phyloP scores from a whole-genome alignment of 441 rosid species.

The Adansonia gregorii region DNA sequence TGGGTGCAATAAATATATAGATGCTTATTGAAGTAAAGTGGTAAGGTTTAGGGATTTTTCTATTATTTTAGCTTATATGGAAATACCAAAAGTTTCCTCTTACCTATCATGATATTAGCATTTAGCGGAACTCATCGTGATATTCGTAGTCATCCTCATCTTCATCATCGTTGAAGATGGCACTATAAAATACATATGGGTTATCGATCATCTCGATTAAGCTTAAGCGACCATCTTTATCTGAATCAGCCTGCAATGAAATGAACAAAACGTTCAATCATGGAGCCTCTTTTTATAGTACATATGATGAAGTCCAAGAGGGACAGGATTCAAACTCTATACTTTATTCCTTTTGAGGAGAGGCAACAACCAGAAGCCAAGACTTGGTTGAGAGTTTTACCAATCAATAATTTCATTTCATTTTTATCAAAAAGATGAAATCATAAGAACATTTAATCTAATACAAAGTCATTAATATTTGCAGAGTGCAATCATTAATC shows the following conservation, averaged over 20 bases:
- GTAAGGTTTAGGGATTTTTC: not conserved
- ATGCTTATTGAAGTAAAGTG: not conserved
- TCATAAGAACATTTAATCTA: no score
- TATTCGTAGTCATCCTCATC: constrained; percentile 51
- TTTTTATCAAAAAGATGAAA: not conserved
- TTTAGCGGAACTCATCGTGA: constrained; percentile 87
- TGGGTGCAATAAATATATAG: not conserved
- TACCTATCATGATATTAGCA: constrained; percentile 41
- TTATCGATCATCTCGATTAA: constrained; percentile 84
- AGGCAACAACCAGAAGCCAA: no score
- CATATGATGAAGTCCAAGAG: not conserved
- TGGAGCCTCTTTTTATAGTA: not conserved
- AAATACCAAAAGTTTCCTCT: constrained; percentile 13
- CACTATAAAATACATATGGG: constrained; percentile 95
- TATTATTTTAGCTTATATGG: not conserved
- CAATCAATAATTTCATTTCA: not conserved
- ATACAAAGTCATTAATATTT: no score
- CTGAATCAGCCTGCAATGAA: constrained; percentile 73
- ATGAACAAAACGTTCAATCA: constrained; percentile 21
- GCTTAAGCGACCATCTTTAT: constrained; percentile 80
- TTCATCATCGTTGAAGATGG: constrained; percentile 78
- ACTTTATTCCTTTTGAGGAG: not conserved
- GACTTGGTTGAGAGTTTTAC: not conserved
- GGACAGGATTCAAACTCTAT: not conserved
- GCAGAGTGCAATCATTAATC: no score